Conservation (phyloP, 352 stramenopile species). For the Aphanomyces cochlioides region DNA sequence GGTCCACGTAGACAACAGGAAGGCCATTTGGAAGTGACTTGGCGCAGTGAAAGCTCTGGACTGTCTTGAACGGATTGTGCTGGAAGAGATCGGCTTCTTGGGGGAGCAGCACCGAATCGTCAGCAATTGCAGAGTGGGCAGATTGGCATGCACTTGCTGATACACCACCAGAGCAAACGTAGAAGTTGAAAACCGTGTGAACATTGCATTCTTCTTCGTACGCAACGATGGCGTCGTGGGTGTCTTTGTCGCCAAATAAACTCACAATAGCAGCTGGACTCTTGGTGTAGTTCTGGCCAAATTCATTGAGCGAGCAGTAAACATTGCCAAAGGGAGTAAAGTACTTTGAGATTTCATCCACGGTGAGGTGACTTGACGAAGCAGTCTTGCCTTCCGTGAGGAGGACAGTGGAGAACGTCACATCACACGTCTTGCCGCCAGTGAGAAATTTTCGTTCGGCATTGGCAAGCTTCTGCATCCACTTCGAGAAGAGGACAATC, state of each 20-base stretch:
- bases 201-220: conserved; percentile 19
- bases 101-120: conserved; percentile 15
- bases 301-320: conserved; percentile 18
- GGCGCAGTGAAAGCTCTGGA: conserved; percentile 29
- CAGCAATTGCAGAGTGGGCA: not conserved
- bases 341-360: not conserved
- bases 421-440: conserved; percentile 10
- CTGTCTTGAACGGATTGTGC: conserved; percentile 21
- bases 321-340: conserved; percentile 26
- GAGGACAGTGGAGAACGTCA: conserved; percentile 21
- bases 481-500: conserved; percentile 12
- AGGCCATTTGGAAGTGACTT: conserved; percentile 27
- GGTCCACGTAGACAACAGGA: conserved; percentile 24
- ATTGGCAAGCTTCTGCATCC: conserved; percentile 14
- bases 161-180: not conserved
- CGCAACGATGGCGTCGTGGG: conserved; percentile 12
- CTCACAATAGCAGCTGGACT: conserved; percentile 9
- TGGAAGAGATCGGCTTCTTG: conserved; percentile 14
- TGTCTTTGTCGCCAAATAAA: conserved; percentile 12
- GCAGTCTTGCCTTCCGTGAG: conserved; percentile 5
- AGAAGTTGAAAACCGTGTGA: conserved; percentile 17
- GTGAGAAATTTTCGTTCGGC: conserved; percentile 18
- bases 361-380: not conserved
- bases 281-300: conserved; percentile 4
- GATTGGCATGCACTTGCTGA: not conserved